phyloP scores from a whole-genome alignment of 106 monocot species.

The Allium sativum region DNA sequence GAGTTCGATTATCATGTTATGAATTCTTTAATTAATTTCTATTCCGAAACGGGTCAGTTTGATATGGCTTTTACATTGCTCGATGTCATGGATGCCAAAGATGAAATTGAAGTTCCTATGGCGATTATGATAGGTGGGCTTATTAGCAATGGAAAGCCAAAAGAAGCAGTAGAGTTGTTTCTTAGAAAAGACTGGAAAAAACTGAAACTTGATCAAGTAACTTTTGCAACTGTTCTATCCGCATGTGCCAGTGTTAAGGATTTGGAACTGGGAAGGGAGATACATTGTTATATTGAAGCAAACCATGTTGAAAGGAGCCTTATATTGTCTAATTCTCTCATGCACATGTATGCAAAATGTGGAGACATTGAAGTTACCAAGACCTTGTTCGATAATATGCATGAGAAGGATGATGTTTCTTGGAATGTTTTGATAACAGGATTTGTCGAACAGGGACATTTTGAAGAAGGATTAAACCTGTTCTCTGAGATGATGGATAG shows the following conservation, averaged over 20 bases:
- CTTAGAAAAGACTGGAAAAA: constrained; percentile 30
- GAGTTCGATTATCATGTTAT: constrained; percentile 21
- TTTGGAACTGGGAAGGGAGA: constrained; percentile 32
- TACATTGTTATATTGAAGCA: constrained; percentile 23
- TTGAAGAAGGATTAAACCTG: constrained; percentile 16
- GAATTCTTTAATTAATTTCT: constrained; percentile 43
- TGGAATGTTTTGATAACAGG: constrained; percentile 21
- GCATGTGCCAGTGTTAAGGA: constrained; percentile 37
- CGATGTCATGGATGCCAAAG: constrained; percentile 31
- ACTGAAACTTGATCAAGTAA: constrained; percentile 34
- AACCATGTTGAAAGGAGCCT: constrained; percentile 3
- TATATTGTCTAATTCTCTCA: constrained; percentile 23
- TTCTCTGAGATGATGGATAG: constrained; percentile 16
- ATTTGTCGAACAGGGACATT: constrained; percentile 8
- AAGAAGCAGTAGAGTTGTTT: constrained; percentile 49
- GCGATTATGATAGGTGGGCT: constrained; percentile 45
- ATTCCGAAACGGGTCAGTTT: constrained; percentile 10
- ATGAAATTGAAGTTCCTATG: constrained; percentile 27
- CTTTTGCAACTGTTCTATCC: constrained; percentile 31
- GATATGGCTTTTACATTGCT: constrained; percentile 27
- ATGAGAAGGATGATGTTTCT: constrained; percentile 6
- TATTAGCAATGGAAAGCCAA: constrained; percentile 17
- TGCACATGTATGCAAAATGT: constrained; percentile 42
- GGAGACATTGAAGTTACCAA: constrained; percentile 9
- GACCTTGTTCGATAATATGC: constrained; percentile 15